phyloP scores from a whole-genome alignment of 495 filamentous ascomycete genomes.

The Elaphomyces granulatus region DNA sequence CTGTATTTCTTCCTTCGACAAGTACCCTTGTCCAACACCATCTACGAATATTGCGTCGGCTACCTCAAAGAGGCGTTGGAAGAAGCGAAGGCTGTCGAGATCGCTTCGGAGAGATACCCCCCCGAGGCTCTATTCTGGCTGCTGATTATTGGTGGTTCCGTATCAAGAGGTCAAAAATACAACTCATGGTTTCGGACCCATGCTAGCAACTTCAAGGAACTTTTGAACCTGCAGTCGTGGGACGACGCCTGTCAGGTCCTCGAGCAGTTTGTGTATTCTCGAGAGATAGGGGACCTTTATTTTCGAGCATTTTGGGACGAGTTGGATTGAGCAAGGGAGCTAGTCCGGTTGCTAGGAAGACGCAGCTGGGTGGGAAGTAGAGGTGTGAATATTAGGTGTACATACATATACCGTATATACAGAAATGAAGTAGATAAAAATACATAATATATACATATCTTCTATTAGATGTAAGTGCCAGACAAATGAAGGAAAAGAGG shows the following conservation, averaged over 20 bases:
- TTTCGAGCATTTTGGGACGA: not conserved
- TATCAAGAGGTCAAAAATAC: not conserved
- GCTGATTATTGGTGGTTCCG: not conserved
- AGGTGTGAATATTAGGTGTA: too few species aligned
- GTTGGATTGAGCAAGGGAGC: too few species aligned
- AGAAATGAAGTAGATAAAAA: conserved; percentile 1
- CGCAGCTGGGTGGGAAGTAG: too few species aligned
- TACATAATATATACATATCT: too few species aligned
- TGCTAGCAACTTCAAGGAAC: not conserved
- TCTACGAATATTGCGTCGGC: not conserved
- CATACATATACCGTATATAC: too few species aligned
- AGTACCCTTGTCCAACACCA: not conserved
- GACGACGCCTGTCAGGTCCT: not conserved
- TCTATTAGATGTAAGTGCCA: too few species aligned
- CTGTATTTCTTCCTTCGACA: conserved; percentile 1
- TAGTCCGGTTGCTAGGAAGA: too few species aligned
- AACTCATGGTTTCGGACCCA: not conserved
- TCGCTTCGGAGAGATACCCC: too few species aligned
- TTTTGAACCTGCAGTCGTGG: conserved; percentile 1
- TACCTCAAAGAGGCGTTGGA: not conserved
- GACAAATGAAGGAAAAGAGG: too few species aligned
- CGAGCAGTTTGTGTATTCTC: not conserved
- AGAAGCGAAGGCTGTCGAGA: not conserved
- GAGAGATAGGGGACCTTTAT: not conserved
- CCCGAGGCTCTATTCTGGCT: not conserved